A percentile compares a stretch with the other conserved stretches of the same genome.
These are phyloP conservation scores for Flaveria sonorensis DNA, from an alignment of 129 eudicot genomes.

Conservation along the genomic window DNA sequence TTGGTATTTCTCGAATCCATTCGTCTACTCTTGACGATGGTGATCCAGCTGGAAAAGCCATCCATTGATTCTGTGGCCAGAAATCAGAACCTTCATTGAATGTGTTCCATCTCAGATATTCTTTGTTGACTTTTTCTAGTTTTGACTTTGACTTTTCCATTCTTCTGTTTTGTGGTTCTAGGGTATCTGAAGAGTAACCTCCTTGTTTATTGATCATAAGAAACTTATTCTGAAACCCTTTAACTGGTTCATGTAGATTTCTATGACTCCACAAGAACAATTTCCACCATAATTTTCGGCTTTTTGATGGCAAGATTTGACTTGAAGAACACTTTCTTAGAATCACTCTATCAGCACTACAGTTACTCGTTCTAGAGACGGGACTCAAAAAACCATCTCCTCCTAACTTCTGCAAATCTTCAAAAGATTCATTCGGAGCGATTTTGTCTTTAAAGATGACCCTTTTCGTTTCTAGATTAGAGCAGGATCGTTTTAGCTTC, in stretches of 20 bases:
- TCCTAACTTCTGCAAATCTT: conserved; percentile 56
- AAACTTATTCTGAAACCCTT: conserved; percentile 31
- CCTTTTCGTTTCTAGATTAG: conserved; percentile 59
- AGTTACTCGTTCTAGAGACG: conserved; percentile 41
- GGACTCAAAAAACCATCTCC: conserved; percentile 52
- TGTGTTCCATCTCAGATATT: conserved; percentile 45
- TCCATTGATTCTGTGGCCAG: conserved; percentile 90
- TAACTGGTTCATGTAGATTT: conserved; percentile 52
- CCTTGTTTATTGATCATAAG: conserved; percentile 58
- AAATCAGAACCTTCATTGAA: conserved; percentile 51
- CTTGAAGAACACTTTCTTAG: conserved; percentile 80
- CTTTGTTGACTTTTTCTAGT: conserved; percentile 26
- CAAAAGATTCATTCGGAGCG: conserved; percentile 55
- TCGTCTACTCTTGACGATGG: conserved; percentile 59
- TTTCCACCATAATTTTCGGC: conserved; percentile 90
- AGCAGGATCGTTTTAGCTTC: conserved; percentile 70
- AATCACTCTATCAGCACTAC: conserved; percentile 82
- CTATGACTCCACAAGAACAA: conserved; percentile 91
- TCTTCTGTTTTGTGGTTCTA: conserved; percentile 62
- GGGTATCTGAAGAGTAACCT: conserved; percentile 82
- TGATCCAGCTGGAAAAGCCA: conserved; percentile 65
- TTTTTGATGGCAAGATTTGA: conserved; percentile 82
- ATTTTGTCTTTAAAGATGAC: conserved; percentile 33
- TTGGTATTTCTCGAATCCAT: conserved; percentile 70
- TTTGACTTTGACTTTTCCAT: conserved; percentile 40